phyloP scores from a whole-genome alignment of 23 red algal genomes.

The Rhodosorus marinus region DNA sequence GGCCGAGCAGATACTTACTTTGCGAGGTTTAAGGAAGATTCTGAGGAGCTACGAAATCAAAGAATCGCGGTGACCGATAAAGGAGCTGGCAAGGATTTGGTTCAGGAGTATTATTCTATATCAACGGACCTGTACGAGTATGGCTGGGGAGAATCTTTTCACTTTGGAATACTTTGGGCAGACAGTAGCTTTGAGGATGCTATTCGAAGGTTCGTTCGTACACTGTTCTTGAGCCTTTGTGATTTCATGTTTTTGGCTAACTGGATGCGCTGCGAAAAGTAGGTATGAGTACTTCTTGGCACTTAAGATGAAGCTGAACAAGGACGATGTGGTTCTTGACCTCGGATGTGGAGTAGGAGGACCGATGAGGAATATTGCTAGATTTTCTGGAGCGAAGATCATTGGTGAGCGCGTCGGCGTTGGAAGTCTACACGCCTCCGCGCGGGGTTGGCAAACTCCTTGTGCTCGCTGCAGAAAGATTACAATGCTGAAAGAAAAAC shows the following conservation, averaged over 20 bases:
- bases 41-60: no score
- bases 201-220: no score
- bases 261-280: no score
- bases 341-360: constrained; percentile 32
- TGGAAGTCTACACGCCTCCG: no score
- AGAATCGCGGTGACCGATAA: background rate
- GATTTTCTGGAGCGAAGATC: constrained; percentile 12
- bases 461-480: no score
- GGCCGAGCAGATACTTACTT: no score
- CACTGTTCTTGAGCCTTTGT: no score
- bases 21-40: no score
- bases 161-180: constrained; percentile 1
- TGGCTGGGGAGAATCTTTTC: constrained; percentile 8
- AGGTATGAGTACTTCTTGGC: constrained; percentile 26
- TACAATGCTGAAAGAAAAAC: no score
- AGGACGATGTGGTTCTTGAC: constrained; percentile 14
- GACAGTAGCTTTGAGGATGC: constrained; percentile 8
- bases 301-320: constrained; percentile 6
- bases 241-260: no score
- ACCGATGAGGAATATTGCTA: constrained; percentile 16
- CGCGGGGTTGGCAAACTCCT: no score
- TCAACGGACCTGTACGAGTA: constrained; percentile 17
- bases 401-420: no score
- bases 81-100: background rate
- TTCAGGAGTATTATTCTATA: constrained; percentile 2